Evolutionary conservation across 768 basidiomycete species (phyloP).

Genomic region (Mrakia hoshinonis): DNA sequence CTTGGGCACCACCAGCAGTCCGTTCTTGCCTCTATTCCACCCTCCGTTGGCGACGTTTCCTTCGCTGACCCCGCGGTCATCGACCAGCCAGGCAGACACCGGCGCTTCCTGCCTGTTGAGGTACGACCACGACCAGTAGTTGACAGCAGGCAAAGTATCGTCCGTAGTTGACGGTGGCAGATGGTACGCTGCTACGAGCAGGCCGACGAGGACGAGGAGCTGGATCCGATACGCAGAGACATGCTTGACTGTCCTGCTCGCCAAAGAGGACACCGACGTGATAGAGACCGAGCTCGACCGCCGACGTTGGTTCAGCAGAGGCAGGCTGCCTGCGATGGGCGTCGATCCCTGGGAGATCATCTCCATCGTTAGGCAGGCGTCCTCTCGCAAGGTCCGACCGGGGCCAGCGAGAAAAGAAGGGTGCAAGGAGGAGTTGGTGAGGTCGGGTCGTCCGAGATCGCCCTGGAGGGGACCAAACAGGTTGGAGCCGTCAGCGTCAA

Average conservation of each 20-base stretch:
- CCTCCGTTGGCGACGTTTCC: not conserved
- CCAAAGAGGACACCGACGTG: not conserved
- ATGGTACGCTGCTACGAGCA: not conserved
- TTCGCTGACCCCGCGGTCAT: not conserved
- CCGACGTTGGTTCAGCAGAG: no score
- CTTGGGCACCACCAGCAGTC: constrained; percentile 2
- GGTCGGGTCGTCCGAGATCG: no score
- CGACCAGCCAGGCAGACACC: not conserved
- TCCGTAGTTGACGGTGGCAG: not conserved
- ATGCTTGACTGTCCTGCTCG: not conserved
- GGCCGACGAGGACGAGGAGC: not conserved
- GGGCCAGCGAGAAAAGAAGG: no score
- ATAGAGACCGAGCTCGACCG: not conserved
- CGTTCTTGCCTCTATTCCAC: not conserved
- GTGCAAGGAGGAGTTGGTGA: no score
- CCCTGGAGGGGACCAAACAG: no score
- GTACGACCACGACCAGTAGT: constrained; percentile 2
- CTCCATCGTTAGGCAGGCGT: no score
- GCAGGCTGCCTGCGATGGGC: no score
- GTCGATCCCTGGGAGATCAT: no score
- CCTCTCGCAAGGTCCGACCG: no score
- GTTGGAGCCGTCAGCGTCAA: no score
- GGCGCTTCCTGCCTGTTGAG: not conserved
- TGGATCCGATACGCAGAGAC: not conserved
- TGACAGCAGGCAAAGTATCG: not conserved